Evolutionary conservation across 176 grass and related monocot genomes (phyloP), one percentile per base, ranked within the genome.

Genomic region (Bolboschoenus planiculmis): DNA sequence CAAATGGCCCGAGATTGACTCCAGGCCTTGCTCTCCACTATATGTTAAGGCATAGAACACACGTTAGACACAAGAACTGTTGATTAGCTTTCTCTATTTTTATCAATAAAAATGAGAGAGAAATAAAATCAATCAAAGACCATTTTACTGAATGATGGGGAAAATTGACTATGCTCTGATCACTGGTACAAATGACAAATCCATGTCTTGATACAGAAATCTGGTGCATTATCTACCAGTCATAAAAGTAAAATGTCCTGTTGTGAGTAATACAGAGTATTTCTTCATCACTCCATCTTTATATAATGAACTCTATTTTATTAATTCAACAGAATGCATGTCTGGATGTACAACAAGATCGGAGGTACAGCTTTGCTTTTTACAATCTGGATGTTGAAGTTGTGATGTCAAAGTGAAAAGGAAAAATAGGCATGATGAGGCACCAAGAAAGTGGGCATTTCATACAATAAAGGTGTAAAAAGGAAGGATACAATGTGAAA

Each of bases 11-110:
- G 8, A 84, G 87, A 81, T 83, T 88, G 59, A 87, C 68, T 36
- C 84, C 96, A 47, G 96, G 84, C 77, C 78, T 95, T 81, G 89
- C 95, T 63, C 95, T 93, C 95, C 95, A 98, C 95, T 98, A 84
- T 20, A 89, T 51, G 72, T 27, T 76, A 15, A 62, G 61, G 70
- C 7, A 63, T 75, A 44, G 5, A 13, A 27, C 24, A 58, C 18
- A 82, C 23, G 37, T 62, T 82, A 81, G 24, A 46, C 4, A 10
- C 21, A 18, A 62, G 13, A 82, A 82, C 1, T 60, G 34, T 64
- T 82, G 2, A 63, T 43, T 43, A 46, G 37, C 59, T 82, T n/a
- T 44, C 11, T 37, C 33, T 55, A 29, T 78, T 56, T 78, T 48
- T n/a, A 11, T 35, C 24, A 53, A 55, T 16, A 78, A 55, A 77